These are phyloP conservation scores for Auriscalpium microsporum DNA, from an alignment of 768 basidiomycete species.

Conservation along the genomic window DNA sequence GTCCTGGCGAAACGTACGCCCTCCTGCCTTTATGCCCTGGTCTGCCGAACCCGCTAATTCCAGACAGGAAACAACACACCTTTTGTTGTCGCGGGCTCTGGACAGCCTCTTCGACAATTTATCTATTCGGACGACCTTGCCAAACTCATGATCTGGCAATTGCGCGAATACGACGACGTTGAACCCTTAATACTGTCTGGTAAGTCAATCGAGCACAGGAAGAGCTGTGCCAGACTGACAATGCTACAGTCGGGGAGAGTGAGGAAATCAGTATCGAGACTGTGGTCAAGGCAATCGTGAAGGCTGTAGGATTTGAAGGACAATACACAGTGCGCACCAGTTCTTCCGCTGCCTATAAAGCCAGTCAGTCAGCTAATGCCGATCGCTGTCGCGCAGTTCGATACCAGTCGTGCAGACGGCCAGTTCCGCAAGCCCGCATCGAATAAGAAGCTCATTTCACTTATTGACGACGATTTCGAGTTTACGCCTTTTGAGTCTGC, in stretches of 20 bases:
- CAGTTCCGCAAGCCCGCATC: conserved; percentile 96
- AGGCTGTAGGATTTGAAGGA: conserved; percentile 70
- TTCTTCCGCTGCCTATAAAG: background rate
- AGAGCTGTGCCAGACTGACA: background rate
- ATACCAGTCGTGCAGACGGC: conserved; percentile 77
- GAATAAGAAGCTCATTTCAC: conserved; percentile 73
- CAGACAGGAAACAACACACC: conserved; percentile 66
- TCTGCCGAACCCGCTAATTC: background rate
- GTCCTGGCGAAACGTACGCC: conserved; percentile 78
- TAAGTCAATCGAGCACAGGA: conserved; percentile 22
- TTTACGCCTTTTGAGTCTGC: conserved; percentile 91
- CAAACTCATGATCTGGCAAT: conserved; percentile 89
- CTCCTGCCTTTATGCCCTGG: background rate
- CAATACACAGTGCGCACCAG: conserved; percentile 51
- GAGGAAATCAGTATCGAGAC: conserved; percentile 92
- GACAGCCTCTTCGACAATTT: conserved; percentile 92
- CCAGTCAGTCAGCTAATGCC: background rate
- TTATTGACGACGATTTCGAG: conserved; percentile 65
- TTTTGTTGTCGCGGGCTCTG: conserved; percentile 83
- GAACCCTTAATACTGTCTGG: conserved; percentile 91
- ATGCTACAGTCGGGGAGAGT: conserved; percentile 68
- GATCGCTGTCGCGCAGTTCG: conserved; percentile 46
- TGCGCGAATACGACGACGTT: conserved; percentile 85
- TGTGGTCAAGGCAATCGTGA: conserved; percentile 86
- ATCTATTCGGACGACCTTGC: conserved; percentile 96